Base-by-base conservation (phyloP, 805 yeast genomes). In the Kluyveromyces aestuarii region DNA sequence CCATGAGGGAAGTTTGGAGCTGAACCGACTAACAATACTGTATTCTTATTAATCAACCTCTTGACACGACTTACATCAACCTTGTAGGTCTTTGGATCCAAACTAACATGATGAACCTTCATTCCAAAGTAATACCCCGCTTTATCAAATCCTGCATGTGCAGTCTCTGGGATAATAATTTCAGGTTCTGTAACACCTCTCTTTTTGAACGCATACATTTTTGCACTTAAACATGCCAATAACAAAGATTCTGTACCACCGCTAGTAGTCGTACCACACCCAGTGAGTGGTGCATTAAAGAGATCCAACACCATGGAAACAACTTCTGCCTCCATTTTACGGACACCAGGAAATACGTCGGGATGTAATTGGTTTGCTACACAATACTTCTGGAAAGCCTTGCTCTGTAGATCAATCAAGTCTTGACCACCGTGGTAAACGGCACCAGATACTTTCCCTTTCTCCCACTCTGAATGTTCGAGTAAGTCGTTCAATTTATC, bases 1-100 rank as follows among this genome's bases (percentile, higher is more conserved):
- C 99, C 99, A 63, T 91, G 97, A 2, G 99, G 98, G 68, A 82
- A 91, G 70, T 91, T 91, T 38, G 99, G 98, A 7, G 97, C 96
- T 1, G 98, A 90, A 1, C 98, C 98, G 7, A 81, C 87, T 21
- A 91, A 68, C 43, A 91, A 70, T 4, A 88, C 85, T 0, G 99
- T 93, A 65, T 90, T 89, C 2, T 69, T 62, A 57, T 84, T 88
- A 52, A 93, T 81, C 44, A 85, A 72, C 25, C 79, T 70, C 55
- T 74, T 73, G 44, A 87, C 87, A 47, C 80, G 78, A 1, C 62
- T 61, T 21, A 82, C 58, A 56, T 89, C 82, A 9, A 84, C 96
- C 61, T 83, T 71, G 64, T 64, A 85, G 8, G 88, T 79, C 16
- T 61, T 66, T 0, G 84, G 80, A 58, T 84, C 90, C 41, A 91